Evolutionary conservation across 2,329 filamentous ascomycete species (phyloP), one percentile per base, ranked within the genome.

Genomic region (Pyricularia sp.): DNA sequence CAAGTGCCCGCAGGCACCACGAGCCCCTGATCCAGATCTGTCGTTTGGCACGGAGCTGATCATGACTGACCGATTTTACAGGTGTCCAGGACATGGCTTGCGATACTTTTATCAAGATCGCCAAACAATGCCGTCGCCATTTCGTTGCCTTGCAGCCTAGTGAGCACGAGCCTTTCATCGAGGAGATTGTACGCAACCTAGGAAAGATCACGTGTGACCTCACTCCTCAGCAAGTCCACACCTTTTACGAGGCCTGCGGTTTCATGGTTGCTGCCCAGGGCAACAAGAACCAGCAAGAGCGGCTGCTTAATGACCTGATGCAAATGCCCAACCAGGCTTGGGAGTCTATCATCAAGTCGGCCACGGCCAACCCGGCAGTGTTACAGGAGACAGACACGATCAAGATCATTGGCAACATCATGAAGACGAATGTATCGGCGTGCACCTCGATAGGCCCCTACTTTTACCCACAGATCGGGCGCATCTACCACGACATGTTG

Each of bases 361-460:
- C 94, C 28, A 94, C 91, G 65, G 83, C 88, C 67, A 88, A 97
- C 73, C 91, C 94, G 0, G 83, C 87, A 26, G 92, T 94, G 69
- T 82, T 99, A 13, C 91, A 97, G 75, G 92, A 97, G 72, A 82
- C 88, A 12, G 93, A 99, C 70, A 96, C 93, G 0, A 97, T 99
- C 79, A 99, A 99, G 81, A 88, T 99, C 70, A 93, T 99, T 68
- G 94, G 94, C 69, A 99, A 99, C 78, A 97, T 99, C 74, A 99
- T 99, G 94, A 99, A 99, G 84, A 99, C 94, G 0, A 99, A 99
- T 71, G 94, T 99, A 4, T 93, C 96, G n/a, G 94, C 94, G 44
- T 99, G 94, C 76, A 91, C 90, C 44, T 97, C 94, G 0, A 94
- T 99, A 66, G 94, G 96, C 40, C 87, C 91, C 64, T 99, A 97